These are phyloP conservation scores for Fistulinella prunicolor DNA, from an alignment of 768 basidiomycete species.

Conservation along the genomic window DNA sequence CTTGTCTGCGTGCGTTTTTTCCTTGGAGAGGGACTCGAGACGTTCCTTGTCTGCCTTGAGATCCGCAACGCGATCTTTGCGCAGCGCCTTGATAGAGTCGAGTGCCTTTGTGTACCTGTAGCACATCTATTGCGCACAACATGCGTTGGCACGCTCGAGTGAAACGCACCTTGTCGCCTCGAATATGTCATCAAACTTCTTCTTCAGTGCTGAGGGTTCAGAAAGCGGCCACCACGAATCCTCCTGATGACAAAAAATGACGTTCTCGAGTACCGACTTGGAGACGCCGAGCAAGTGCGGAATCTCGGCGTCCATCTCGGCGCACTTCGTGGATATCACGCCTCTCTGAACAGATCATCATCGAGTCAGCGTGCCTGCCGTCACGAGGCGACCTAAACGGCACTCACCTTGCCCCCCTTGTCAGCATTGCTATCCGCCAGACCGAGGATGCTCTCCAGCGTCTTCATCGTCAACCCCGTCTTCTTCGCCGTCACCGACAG, in stretches of 20 bases:
- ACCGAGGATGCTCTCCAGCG: slow-evolving; percentile 86
- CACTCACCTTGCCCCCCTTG: slow-evolving; percentile 69
- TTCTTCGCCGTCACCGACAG: slow-evolving; percentile 94
- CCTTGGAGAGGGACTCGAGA: slow-evolving; percentile 68
- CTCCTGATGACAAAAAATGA: slow-evolving; percentile 99
- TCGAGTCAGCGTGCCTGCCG: no score
- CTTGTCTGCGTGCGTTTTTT: slow-evolving; percentile 87
- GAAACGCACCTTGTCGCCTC: slow-evolving; percentile 83
- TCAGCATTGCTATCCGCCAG: slow-evolving; percentile 63
- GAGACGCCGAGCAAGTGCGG: slow-evolving; percentile 93
- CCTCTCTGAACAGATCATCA: slow-evolving; percentile 52
- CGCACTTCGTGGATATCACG: slow-evolving; percentile 94
- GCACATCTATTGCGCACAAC: not conserved
- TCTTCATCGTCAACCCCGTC: slow-evolving; percentile 94
- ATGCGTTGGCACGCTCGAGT: no score
- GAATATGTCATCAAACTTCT: slow-evolving; percentile 99
- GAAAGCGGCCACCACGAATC: slow-evolving; percentile 98
- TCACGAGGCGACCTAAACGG: no score
- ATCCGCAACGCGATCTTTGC: slow-evolving; percentile 88
- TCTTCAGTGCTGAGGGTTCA: slow-evolving; percentile 88
- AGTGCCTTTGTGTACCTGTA: slow-evolving; percentile 93
- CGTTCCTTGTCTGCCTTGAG: slow-evolving; percentile 92
- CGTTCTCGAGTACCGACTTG: slow-evolving; percentile 97
- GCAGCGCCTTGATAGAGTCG: slow-evolving; percentile 83
- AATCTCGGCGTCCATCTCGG: slow-evolving; percentile 94